Conservation (phyloP, 352 stramenopile species). For the Phytophthora megakarya region DNA sequence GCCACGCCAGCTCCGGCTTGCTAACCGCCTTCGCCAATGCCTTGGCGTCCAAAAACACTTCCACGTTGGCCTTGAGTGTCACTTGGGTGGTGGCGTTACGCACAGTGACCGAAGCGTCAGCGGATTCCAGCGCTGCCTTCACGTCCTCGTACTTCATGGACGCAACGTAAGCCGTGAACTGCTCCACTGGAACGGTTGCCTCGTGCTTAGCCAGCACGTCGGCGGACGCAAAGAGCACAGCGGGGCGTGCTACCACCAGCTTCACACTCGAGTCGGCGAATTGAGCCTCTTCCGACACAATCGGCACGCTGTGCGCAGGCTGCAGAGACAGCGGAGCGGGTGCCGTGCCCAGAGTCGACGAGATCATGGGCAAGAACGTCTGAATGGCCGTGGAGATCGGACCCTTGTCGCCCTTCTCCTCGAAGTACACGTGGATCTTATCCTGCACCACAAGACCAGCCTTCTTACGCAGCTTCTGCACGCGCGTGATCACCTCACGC, state of each 20-base stretch:
- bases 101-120: slow-evolving; percentile 46
- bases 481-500: slow-evolving; percentile 97
- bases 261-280: slow-evolving; percentile 73
- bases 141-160: slow-evolving; percentile 86
- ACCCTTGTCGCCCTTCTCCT: slow-evolving; percentile 61
- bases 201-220: slow-evolving; percentile 54
- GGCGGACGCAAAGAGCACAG: slow-evolving; percentile 70
- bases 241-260: slow-evolving; percentile 69
- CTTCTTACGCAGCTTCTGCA: slow-evolving; percentile 99
- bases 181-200: slow-evolving; percentile 39
- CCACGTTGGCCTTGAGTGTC: slow-evolving; percentile 57
- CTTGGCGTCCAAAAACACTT: slow-evolving; percentile 82
- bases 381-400: slow-evolving; percentile 69
- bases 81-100: slow-evolving; percentile 47
- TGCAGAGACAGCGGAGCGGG: slow-evolving; percentile 65
- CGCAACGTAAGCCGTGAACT: slow-evolving; percentile 67
- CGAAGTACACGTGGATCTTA: slow-evolving; percentile 96
- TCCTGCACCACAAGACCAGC: slow-evolving; percentile 94
- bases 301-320: slow-evolving; percentile 66
- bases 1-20: slow-evolving; percentile 52
- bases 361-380: slow-evolving; percentile 62
- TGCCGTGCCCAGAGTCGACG: slow-evolving; percentile 57
- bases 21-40: slow-evolving; percentile 53
- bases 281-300: slow-evolving; percentile 71
- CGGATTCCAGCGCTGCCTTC: slow-evolving; percentile 51